Evolutionary conservation across 176 grass and related monocot genomes (phyloP), one percentile per base, ranked within the genome.

Genomic region (Hyparrhenia diplandra): DNA sequence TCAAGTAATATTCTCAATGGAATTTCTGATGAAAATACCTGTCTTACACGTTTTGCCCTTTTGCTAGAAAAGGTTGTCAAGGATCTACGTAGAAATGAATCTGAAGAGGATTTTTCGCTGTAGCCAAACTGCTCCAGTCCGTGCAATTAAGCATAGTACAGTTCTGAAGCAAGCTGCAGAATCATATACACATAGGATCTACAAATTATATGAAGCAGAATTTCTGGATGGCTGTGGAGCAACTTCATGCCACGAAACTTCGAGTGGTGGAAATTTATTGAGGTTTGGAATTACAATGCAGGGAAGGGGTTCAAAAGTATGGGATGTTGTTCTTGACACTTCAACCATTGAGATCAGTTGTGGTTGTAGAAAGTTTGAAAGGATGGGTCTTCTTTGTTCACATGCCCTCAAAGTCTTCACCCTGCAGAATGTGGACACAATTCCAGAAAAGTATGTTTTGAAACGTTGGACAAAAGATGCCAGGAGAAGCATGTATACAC

Each of bases 381-480:
- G 80, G 39, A 96, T 90, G 64, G 93, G 88, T 55, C 77, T 96
- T 80, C 90, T 96, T 78, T 96, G 93, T 78, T 92, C 93, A 1
- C 93, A 96, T 75, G 71, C 90, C 43, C 79, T 96, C 54, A 96
- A 96, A 85, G 85, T 86, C 63, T 90, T 92, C 64, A 92, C 82
- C 74, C 77, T 95, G 69, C 85, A 95, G 85, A 95, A 95, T 86
- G 87, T 92, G 63, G 90, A 95, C 69, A 83, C 78, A 35, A 84
- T 95, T 80, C 93, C 93, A 74, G 93, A 90, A 59, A 90, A 84
- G 75, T 95, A 92, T 83, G 92, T 92, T 86, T 88, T 86, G 71
- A 92, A 92, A 74, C 88, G 90, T 10, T 92, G 90, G 93, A 95
- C 90, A 27, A 95, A 95, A 83, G 93, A 95, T 88, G 88, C 93